These are phyloP conservation scores for Hyphopichia fennica DNA, from an alignment of 1,139 yeast species.

Conservation along the genomic window DNA sequence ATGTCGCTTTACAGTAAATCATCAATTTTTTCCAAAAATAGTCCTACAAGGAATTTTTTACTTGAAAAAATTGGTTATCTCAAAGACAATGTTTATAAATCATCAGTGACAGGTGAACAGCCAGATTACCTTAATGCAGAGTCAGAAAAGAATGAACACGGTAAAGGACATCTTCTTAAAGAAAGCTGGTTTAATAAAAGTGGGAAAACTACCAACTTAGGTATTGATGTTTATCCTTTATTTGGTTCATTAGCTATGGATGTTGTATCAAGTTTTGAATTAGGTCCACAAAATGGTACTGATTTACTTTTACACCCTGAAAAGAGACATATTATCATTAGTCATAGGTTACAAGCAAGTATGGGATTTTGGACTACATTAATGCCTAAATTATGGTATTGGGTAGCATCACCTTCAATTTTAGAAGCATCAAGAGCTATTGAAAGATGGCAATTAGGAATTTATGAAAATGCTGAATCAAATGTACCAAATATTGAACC, in stretches of 20 bases:
- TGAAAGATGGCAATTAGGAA: constrained; percentile 51
- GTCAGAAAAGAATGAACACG: constrained; percentile 32
- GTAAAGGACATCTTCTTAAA: constrained; percentile 28
- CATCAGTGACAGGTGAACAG: constrained; percentile 32
- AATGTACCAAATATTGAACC: constrained; percentile 22
- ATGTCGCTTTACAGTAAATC: constrained; percentile 52
- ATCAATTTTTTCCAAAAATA: constrained; percentile 31
- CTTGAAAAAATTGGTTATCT: constrained; percentile 26
- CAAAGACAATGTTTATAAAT: constrained; percentile 23
- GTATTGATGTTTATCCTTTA: constrained; percentile 58
- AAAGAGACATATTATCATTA: constrained; percentile 43
- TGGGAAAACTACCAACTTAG: constrained; percentile 22
- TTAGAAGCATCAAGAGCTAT: constrained; percentile 39
- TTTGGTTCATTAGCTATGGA: constrained; percentile 77
- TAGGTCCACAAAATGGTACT: constrained; percentile 52
- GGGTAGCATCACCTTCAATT: constrained; percentile 46
- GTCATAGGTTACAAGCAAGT: constrained; percentile 58
- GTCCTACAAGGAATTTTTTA: constrained; percentile 25
- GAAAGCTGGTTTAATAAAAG: constrained; percentile 31
- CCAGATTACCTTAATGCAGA: constrained; percentile 38
- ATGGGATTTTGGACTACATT: constrained; percentile 71
- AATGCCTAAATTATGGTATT: constrained; percentile 54
- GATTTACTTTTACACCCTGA: constrained; percentile 36
- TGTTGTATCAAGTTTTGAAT: constrained; percentile 60
- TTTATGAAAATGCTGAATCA: constrained; percentile 40